phyloP scores from a whole-genome alignment of 805 yeast genomes.

The Zygotorulaspora danielsina region DNA sequence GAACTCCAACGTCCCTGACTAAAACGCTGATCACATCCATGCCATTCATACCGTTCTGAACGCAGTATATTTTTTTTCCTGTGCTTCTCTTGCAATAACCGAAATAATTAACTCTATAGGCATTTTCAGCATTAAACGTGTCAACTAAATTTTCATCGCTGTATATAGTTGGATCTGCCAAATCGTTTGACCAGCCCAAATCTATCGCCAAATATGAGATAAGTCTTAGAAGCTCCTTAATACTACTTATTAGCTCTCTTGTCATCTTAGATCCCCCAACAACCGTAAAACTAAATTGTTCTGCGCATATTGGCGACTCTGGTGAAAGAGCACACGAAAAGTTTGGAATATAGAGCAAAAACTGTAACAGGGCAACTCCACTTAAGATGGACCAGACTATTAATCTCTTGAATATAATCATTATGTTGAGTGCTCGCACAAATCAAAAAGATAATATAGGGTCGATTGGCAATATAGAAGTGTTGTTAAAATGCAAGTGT shows the following conservation, averaged over 20 bases:
- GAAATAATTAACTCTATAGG: conserved; percentile 25
- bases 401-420: conserved; percentile 18
- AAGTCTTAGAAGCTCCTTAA: conserved; percentile 26
- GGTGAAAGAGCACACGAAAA: conserved; percentile 23
- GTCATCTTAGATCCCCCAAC: conserved; percentile 23
- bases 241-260: conserved; percentile 22
- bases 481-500: too few relatives aligned
- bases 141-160: conserved; percentile 29
- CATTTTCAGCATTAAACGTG: conserved; percentile 22
- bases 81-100: conserved; percentile 29
- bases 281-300: conserved; percentile 28
- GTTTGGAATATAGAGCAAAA: conserved; percentile 25
- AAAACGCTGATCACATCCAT: conserved; percentile 28
- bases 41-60: conserved; percentile 19
- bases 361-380: conserved; percentile 16
- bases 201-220: conserved; percentile 32
- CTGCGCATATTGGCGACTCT: conserved; percentile 23
- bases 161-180: conserved; percentile 18
- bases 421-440: background rate
- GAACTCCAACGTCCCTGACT: conserved; percentile 32
- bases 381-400: conserved; percentile 21
- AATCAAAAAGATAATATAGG: too few relatives aligned
- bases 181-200: conserved; percentile 24
- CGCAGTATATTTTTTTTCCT: conserved; percentile 20
- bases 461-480: too few relatives aligned